Conservation (phyloP, 148 eudicot species). For the Vaccinium myrtillus region DNA sequence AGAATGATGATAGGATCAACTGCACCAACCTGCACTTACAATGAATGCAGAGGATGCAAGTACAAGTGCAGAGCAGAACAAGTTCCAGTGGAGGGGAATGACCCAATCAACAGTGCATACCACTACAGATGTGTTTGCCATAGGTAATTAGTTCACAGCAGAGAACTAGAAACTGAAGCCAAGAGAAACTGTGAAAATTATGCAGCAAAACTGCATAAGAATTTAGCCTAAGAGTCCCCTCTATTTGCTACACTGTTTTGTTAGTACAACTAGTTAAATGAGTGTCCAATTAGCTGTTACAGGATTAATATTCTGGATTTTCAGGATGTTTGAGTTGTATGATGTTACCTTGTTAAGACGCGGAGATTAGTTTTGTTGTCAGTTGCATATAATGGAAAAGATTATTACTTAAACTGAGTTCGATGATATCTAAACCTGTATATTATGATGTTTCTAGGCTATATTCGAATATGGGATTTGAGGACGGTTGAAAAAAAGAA, state of each 20-base stretch:
- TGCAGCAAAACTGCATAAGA: neutral
- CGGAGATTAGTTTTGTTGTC: neutral
- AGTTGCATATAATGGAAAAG: neutral
- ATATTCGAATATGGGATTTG: neutral
- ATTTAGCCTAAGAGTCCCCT: neutral
- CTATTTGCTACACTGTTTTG: neutral
- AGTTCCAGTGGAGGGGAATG: constrained; percentile 92
- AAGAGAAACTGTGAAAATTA: neutral
- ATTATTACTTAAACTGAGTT: neutral
- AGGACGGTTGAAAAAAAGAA: neutral
- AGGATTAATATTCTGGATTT: neutral
- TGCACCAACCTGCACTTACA: constrained; percentile 86
- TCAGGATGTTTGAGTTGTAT: neutral
- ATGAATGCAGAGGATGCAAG: constrained; percentile 90
- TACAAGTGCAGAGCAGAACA: constrained; percentile 89
- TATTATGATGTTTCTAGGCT: neutral
- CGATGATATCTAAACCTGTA: neutral
- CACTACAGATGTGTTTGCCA: constrained; percentile 92
- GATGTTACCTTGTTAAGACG: neutral
- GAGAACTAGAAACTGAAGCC: neutral
- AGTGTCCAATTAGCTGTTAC: constrained; percentile 6
- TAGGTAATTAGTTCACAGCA: constrained; percentile 25
- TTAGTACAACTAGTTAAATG: neutral
- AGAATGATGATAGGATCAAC: constrained; percentile 80
- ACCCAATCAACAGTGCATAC: constrained; percentile 80